A percentile compares a stretch with the other conserved stretches of the same genome.
phyloP scores from a whole-genome alignment of 352 stramenopile species.

The Ophiocytium majus region DNA sequence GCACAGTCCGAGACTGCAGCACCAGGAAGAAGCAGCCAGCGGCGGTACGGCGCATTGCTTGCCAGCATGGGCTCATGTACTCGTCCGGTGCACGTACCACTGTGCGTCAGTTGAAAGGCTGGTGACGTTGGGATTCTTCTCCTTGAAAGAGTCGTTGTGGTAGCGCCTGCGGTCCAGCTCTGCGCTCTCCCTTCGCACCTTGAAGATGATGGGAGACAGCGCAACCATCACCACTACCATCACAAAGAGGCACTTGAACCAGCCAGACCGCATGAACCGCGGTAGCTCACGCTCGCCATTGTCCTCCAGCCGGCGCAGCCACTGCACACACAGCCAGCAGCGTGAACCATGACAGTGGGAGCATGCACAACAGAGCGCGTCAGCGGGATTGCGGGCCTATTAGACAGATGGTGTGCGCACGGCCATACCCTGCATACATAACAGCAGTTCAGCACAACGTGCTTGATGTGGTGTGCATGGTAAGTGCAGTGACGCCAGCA shows the following conservation, averaged over 20 bases:
- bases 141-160: conserved; percentile 50
- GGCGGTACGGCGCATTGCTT: too few species aligned
- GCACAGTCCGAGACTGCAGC: not conserved
- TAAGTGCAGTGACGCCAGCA: too few species aligned
- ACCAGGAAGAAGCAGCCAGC: not conserved
- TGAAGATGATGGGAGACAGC: conserved; percentile 12
- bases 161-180: conserved; percentile 36
- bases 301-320: not conserved
- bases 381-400: too few species aligned
- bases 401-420: too few species aligned
- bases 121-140: conserved; percentile 31
- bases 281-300: not conserved
- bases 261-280: not conserved
- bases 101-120: not conserved
- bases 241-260: not conserved
- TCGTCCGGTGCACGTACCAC: too few species aligned
- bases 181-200: conserved; percentile 36
- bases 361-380: too few species aligned
- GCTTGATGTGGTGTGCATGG: too few species aligned
- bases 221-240: not conserved
- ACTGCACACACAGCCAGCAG: too few species aligned
- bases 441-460: too few species aligned
- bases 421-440: too few species aligned
- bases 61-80: too few species aligned
- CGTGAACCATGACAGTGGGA: too few species aligned